A percentile compares a stretch with the other conserved stretches of the same genome.
Evolutionary conservation across 345 rosid genomes (phyloP).

Genomic region (Punica granatum): DNA sequence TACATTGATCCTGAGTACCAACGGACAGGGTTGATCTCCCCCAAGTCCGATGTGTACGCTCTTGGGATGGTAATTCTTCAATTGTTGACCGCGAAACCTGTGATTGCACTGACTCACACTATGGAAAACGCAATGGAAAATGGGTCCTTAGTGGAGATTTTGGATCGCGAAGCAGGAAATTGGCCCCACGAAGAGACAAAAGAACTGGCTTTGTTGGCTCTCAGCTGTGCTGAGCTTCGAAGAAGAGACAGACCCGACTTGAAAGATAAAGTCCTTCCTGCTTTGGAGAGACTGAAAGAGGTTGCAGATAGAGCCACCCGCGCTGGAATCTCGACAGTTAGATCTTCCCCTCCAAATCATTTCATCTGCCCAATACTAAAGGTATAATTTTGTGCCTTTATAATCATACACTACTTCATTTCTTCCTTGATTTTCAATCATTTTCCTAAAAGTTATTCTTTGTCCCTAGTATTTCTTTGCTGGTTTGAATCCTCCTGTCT

Average conservation of each 20-base stretch:
- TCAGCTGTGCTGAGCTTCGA: conserved; percentile 69
- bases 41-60: conserved; percentile 77
- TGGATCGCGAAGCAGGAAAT: conserved; percentile 63
- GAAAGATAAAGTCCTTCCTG: conserved; percentile 55
- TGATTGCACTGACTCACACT: conserved; percentile 51
- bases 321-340: conserved; percentile 9
- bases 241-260: conserved; percentile 69
- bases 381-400: conserved; percentile 24
- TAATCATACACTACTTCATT: not conserved
- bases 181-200: conserved; percentile 76
- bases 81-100: conserved; percentile 69
- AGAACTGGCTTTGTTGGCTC: conserved; percentile 58
- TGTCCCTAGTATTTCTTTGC: not conserved
- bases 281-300: conserved; percentile 48
- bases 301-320: conserved; percentile 35
- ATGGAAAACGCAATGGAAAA: conserved; percentile 57
- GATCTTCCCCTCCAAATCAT: conserved; percentile 42
- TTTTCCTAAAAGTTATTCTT: not conserved
- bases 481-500: too few relatives aligned
- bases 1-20: conserved; percentile 94
- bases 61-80: conserved; percentile 77
- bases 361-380: conserved; percentile 74
- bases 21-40: conserved; percentile 64
- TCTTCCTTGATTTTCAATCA: not conserved
- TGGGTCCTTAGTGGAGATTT: conserved; percentile 30